Conservation (phyloP, 768 basidiomycete species). For the Porphyrellus cyaneotinctus region DNA sequence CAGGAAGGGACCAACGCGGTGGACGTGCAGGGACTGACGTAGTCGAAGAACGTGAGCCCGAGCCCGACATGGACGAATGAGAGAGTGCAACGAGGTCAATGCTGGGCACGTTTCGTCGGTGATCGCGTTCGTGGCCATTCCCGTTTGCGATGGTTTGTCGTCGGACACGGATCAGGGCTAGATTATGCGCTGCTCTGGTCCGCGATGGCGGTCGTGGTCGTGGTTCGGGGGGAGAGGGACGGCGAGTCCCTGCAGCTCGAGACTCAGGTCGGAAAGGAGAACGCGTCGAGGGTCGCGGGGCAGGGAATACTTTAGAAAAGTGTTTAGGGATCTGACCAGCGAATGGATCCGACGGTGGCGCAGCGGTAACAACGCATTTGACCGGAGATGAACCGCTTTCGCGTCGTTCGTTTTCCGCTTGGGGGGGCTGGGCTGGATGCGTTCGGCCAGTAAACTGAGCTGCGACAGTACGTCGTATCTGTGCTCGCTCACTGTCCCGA, state of each 20-base stretch:
- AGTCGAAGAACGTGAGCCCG: conserved; percentile 10
- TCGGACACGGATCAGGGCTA: conserved; percentile 10
- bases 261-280: conserved; percentile 19
- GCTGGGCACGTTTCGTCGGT: conserved; percentile 11
- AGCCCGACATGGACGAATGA: conserved; percentile 6
- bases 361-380: background rate
- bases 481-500: background rate
- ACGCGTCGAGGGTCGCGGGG: conserved; percentile 15
- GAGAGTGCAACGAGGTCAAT: conserved; percentile 23
- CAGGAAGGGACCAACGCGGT: conserved; percentile 21
- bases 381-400: background rate
- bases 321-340: background rate
- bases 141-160: conserved; percentile 14
- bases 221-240: background rate
- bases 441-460: conserved; percentile 1
- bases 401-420: background rate
- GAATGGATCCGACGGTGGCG: background rate
- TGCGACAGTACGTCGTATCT: background rate
- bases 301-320: conserved; percentile 6
- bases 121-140: background rate
- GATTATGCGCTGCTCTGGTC: conserved; percentile 7
- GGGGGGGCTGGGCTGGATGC: background rate
- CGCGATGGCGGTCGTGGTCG: background rate
- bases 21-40: background rate
- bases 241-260: background rate